Conservation (phyloP, 2,329 filamentous ascomycete genomes). For the Periconia macrospinosa region DNA sequence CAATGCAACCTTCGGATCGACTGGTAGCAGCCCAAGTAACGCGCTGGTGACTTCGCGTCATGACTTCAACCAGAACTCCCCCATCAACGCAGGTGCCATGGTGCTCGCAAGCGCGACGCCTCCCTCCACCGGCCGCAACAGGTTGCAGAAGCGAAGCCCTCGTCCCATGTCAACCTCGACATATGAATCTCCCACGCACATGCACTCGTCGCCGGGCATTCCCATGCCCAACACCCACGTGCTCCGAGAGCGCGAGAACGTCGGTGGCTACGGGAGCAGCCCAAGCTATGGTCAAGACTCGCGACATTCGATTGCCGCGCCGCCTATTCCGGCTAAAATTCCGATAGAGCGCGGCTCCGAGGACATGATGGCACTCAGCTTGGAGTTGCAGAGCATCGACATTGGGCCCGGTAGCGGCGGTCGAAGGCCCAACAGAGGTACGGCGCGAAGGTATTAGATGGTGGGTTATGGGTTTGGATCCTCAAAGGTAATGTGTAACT, state of each 20-base stretch:
- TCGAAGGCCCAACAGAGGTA: conserved; percentile 14
- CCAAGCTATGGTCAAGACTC: conserved; percentile 21
- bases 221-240: conserved; percentile 23
- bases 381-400: conserved; percentile 65
- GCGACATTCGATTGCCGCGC: conserved; percentile 43
- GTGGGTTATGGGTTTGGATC: not conserved
- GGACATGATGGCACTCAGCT: conserved; percentile 63
- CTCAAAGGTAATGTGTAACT: not conserved
- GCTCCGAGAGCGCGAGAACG: conserved; percentile 40
- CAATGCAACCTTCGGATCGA: conserved; percentile 23
- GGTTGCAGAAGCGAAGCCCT: conserved; percentile 32
- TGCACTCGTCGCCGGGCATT: conserved; percentile 11
- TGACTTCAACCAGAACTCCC: conserved; percentile 22
- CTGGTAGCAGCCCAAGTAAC: conserved; percentile 22
- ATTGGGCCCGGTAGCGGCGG: conserved; percentile 40
- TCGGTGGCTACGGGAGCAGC: conserved; percentile 34
- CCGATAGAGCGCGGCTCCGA: conserved; percentile 50
- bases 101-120: conserved; percentile 25
- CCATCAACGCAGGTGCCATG: conserved; percentile 19
- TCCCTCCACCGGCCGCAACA: conserved; percentile 25
- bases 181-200: conserved; percentile 15
- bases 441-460: conserved; percentile 6
- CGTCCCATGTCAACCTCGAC: conserved; percentile 20
- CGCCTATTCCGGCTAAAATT: conserved; percentile 72
- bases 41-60: conserved; percentile 34